A percentile compares a stretch with the other conserved stretches of the same genome.
Conservation (phyloP, 2,329 filamentous ascomycete species). For the Apiospora kogelbergensis region DNA sequence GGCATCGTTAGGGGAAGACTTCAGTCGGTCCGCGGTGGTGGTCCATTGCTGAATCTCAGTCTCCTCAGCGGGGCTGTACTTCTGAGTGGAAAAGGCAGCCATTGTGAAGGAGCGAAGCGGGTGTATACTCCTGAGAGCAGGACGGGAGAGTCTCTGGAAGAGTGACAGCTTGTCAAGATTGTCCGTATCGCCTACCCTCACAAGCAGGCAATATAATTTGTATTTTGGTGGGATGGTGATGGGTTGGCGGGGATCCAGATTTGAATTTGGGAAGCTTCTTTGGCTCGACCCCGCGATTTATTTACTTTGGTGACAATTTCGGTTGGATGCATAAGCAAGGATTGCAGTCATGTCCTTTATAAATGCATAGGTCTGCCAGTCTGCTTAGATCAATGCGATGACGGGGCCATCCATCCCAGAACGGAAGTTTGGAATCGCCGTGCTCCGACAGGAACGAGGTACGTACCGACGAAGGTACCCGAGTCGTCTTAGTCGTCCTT, state of each 20-base stretch:
- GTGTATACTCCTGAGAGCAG: conserved; percentile 36
- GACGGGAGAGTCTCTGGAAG: conserved; percentile 31
- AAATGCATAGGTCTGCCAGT: neutral
- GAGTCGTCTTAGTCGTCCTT: neutral
- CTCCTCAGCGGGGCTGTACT: conserved; percentile 77
- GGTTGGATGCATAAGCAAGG: neutral
- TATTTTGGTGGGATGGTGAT: conserved; percentile 5
- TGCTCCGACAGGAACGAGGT: neutral
- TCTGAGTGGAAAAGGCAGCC: conserved; percentile 63
- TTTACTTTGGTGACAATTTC: neutral
- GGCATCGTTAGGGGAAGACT: conserved; percentile 58
- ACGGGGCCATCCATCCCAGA: neutral
- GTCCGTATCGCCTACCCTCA: conserved; percentile 9
- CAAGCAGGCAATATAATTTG: neutral
- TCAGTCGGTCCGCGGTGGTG: conserved; percentile 71
- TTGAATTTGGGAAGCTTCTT: neutral
- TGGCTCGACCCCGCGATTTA: conserved; percentile 2
- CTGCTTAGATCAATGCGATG: neutral
- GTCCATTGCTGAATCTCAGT: conserved; percentile 90
- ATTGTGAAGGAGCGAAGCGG: conserved; percentile 54
- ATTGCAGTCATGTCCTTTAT: neutral
- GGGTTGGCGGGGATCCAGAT: conserved; percentile 9
- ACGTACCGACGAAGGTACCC: neutral
- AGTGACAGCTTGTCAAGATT: conserved; percentile 35
- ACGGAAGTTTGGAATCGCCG: neutral